Conservation (phyloP, 495 filamentous ascomycete species). For the Cercophora scortea region DNA sequence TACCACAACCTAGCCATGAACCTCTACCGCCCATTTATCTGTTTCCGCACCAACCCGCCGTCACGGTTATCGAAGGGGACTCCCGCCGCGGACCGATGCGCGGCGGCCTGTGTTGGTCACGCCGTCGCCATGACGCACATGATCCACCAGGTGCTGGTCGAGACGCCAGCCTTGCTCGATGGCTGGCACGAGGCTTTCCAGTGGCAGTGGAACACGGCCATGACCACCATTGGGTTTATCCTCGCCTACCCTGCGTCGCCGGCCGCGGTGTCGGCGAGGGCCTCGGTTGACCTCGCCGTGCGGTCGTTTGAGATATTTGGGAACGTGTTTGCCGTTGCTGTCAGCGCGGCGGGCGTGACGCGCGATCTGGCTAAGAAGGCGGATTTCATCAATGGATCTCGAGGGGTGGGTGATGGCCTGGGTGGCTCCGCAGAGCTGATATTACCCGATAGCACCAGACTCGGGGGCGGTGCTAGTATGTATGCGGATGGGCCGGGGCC, state of each 20-base stretch:
- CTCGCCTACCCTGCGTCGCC: constrained; percentile 31
- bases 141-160: constrained; percentile 38
- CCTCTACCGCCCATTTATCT: constrained; percentile 42
- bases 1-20: constrained; percentile 41
- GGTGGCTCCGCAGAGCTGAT: too few species aligned
- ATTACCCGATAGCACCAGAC: too few species aligned
- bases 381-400: neutral
- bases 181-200: constrained; percentile 46
- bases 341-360: constrained; percentile 34
- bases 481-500: too few species aligned
- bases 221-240: constrained; percentile 42
- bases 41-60: constrained; percentile 14
- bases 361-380: constrained; percentile 12
- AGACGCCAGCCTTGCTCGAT: constrained; percentile 34
- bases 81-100: constrained; percentile 21
- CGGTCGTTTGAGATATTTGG: constrained; percentile 39
- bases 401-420: too few species aligned
- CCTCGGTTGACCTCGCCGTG: constrained; percentile 31
- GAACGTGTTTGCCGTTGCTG: constrained; percentile 34
- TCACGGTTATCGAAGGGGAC: too few species aligned
- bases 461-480: too few species aligned
- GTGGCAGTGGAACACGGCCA: constrained; percentile 45
- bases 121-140: constrained; percentile 44
- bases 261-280: constrained; percentile 22
- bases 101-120: constrained; percentile 34